Evolutionary conservation across 352 stramenopile genomes (phyloP).

Genomic region (Thraustochytrium sp.): DNA sequence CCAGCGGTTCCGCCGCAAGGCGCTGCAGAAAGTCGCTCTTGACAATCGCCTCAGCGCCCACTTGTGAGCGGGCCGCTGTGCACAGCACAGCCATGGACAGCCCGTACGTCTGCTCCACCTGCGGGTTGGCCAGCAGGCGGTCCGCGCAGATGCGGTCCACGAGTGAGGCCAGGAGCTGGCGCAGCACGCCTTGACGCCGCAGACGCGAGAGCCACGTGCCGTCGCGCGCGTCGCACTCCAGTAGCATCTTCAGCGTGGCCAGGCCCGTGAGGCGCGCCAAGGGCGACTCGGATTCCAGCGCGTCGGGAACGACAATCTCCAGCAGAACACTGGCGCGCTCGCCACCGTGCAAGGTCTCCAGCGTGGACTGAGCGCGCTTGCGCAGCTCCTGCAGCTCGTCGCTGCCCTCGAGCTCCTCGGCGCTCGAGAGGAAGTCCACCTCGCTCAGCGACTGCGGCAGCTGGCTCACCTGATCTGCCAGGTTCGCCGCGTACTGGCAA

Average conservation of each 20-base stretch:
- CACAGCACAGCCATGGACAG: neutral
- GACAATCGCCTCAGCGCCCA: neutral
- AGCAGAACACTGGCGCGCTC: neutral
- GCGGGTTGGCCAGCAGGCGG: neutral
- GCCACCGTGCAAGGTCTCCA: neutral
- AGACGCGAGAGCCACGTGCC: neutral
- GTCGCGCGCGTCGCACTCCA: constrained; percentile 15
- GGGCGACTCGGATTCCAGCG: neutral
- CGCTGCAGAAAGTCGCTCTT: constrained; percentile 25
- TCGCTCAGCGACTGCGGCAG: neutral
- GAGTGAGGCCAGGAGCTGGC: neutral
- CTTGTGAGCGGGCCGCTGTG: neutral
- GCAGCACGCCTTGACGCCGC: neutral
- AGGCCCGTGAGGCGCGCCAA: neutral
- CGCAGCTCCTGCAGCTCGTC: constrained; percentile 13
- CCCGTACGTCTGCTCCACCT: neutral
- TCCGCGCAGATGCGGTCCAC: constrained; percentile 18
- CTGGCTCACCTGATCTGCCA: neutral
- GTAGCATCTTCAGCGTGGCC: neutral
- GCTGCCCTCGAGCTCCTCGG: neutral
- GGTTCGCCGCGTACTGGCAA: neutral
- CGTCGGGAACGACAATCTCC: constrained; percentile 31
- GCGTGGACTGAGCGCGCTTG: neutral
- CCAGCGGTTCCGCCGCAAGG: neutral
- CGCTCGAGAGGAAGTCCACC: neutral